phyloP scores from a whole-genome alignment of 2,329 filamentous ascomycete genomes.

The Epichloe sp. region DNA sequence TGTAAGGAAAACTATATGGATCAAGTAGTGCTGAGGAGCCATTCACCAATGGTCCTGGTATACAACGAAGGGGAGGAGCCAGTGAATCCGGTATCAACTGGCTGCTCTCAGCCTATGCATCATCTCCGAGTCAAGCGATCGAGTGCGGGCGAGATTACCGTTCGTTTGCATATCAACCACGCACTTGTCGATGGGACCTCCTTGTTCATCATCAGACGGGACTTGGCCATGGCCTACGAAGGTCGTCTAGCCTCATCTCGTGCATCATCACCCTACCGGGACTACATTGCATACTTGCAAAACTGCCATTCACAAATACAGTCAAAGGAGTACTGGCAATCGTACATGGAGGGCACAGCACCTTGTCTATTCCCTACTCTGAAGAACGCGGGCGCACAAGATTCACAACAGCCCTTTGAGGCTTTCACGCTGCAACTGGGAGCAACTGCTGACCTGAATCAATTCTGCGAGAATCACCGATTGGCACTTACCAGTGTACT shows the following conservation, averaged over 20 bases:
- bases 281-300: not conserved
- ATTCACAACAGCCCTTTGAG: not conserved
- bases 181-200: slow-evolving; percentile 20
- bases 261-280: not conserved
- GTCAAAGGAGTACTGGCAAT: slow-evolving; percentile 1
- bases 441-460: not conserved
- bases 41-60: not conserved
- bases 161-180: slow-evolving; percentile 22
- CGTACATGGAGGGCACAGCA: not conserved
- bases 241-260: not conserved
- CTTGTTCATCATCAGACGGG: slow-evolving; percentile 5
- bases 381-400: not conserved
- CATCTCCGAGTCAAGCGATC: not conserved
- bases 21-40: not conserved
- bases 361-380: not conserved
- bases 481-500: slow-evolving; percentile 36
- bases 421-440: not conserved
- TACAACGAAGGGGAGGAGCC: not conserved
- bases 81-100: no score
- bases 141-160: slow-evolving; percentile 7
- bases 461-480: slow-evolving; percentile 24
- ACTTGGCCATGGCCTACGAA: slow-evolving; percentile 1
- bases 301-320: not conserved
- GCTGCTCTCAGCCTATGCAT: not conserved
- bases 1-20: not conserved